Conservation (phyloP, 192 early-diverging fungal species). For the Gamsiella multidivaricata region DNA sequence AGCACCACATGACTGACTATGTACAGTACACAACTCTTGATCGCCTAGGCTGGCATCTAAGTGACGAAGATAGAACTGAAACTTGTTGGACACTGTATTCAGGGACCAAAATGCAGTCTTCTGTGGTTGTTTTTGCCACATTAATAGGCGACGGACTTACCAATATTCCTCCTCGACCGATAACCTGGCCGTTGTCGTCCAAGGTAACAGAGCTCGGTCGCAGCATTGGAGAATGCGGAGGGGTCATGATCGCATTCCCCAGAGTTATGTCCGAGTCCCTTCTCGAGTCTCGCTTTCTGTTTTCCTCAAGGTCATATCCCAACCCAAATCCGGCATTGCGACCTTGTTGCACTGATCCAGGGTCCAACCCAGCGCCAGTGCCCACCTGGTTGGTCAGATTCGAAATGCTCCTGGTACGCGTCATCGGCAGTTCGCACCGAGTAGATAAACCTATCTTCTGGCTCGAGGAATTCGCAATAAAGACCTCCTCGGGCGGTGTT, state of each 20-base stretch:
- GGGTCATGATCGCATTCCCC: constrained; percentile 23
- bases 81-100: no score
- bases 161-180: constrained; percentile 2
- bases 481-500: constrained; percentile 1
- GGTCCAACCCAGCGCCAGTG: constrained; percentile 35
- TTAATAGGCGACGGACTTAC: background rate
- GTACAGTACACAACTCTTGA: no score
- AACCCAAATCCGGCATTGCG: constrained; percentile 37
- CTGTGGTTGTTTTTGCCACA: no score
- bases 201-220: constrained; percentile 20
- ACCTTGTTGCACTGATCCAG: constrained; percentile 25
- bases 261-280: constrained; percentile 20
- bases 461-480: background rate
- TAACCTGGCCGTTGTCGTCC: constrained; percentile 11
- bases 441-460: background rate
- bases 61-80: no score
- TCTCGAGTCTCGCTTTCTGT: constrained; percentile 4
- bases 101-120: no score
- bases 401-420: background rate
- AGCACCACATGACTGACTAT: no score
- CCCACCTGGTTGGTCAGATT: constrained; percentile 27
- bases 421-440: background rate
- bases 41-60: no score
- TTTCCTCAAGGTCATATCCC: constrained; percentile 27
- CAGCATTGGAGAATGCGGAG: constrained; percentile 12